Evolutionary conservation across 2,329 filamentous ascomycete genomes (phyloP).

Genomic region (Pseudophaeomoniella oleicola): DNA sequence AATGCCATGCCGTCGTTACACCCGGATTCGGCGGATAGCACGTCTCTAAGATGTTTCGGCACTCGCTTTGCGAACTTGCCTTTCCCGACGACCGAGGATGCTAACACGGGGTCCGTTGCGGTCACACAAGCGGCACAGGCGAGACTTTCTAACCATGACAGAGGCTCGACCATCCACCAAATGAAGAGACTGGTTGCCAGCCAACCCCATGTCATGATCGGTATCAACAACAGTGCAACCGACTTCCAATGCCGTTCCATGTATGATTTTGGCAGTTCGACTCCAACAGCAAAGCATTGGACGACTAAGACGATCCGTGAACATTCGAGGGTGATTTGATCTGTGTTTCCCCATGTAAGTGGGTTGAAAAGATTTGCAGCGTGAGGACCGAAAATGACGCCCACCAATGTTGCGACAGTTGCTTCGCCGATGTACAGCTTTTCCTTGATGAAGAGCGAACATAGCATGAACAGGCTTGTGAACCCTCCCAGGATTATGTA

Average conservation of each 20-base stretch:
- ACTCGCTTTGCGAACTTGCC: constrained; percentile 97
- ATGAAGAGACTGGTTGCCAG: constrained; percentile 76
- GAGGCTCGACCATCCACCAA: constrained; percentile 69
- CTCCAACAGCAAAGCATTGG: constrained; percentile 59
- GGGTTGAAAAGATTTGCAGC: constrained; percentile 50
- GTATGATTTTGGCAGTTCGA: constrained; percentile 59
- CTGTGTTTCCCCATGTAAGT: constrained; percentile 47
- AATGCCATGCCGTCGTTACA: constrained; percentile 99
- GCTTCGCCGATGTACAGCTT: constrained; percentile 97
- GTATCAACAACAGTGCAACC: constrained; percentile 72
- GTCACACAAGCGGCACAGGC: constrained; percentile 86
- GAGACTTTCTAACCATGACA: constrained; percentile 83
- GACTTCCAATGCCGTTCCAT: constrained; percentile 98
- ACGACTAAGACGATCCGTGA: constrained; percentile 59
- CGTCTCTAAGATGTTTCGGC: constrained; percentile 88
- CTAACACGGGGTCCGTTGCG: constrained; percentile 89
- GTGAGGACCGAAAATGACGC: constrained; percentile 57
- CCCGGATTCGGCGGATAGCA: constrained; percentile 90
- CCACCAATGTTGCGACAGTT: constrained; percentile 65
- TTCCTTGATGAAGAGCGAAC: constrained; percentile 96
- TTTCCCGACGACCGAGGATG: constrained; percentile 95
- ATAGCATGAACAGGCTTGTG: constrained; percentile 95
- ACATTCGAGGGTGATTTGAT: constrained; percentile 54
- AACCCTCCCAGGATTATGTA: constrained; percentile 98
- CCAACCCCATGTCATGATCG: constrained; percentile 93